Base-by-base conservation (phyloP, 805 yeast species). In the Ogataea pignaliae region DNA sequence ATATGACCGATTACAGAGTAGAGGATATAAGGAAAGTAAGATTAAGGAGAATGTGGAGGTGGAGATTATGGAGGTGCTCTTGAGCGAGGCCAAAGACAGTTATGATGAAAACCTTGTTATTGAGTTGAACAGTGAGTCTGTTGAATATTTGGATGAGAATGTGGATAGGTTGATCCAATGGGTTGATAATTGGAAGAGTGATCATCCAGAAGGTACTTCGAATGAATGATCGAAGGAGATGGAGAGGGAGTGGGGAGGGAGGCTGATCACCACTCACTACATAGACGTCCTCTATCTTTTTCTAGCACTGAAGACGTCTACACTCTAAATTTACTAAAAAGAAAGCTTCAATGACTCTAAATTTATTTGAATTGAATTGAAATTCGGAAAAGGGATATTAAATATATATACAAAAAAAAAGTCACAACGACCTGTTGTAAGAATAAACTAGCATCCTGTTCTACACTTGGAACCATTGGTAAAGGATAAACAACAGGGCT, bases 21-120 rank as follows among this genome's bases (percentile, higher is more conserved):
- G 99, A 63, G 85, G 83, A 7, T 93, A 93, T 60, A 79, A 83
- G 43, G 84, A 87, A 48, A 73, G 76, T 47, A 93, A 93, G 66
- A 79, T 93, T 50, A 84, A 83, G 45, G 99, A 93, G 57, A 93
- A 93, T 60, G 68, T 93, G 37, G 99, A 93, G 63, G 95, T 95
- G 47, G 99, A 93, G 66, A 93, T 93, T 52, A 93, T 93, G 98
- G 91, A 90, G 53, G 87, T 91, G 12, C 78, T 93, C 13, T 65
- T 81, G 37, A 85, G 83, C 51, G 99, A 93, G 53, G 99, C 98
- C 0, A 70, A 76, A 45, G 97, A 88, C 30, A 75, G 83, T 34
- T 93, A 88, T 59, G 85, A 75, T 29, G 81, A 81, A 36, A 87
- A 85, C 50, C 81, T 89, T 28, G 91, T 93, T 29, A 86, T 93